Base-by-base conservation (phyloP, 441 rosid species). In the Raphanus hybrid region DNA sequence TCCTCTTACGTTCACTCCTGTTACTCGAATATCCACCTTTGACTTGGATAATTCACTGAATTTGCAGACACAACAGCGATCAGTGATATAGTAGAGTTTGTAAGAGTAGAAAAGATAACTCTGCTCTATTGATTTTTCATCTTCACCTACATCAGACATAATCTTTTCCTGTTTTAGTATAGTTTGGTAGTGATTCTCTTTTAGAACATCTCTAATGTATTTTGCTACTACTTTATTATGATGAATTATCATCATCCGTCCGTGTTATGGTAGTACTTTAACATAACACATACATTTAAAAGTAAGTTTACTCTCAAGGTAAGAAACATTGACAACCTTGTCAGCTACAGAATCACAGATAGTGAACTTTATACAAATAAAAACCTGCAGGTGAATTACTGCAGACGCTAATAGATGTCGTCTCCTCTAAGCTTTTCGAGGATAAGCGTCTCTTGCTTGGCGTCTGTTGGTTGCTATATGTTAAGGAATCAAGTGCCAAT, bases 361-460 rank as follows among this genome's bases (percentile, higher is more conserved):
- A 29, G 34, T 29, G 34, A 29, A 29, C 34, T 29, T 29, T 29
- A 50, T 50, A 52, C 58, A 52, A 15, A 52, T 6, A 0, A 52
- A 2, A 52, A 14, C 3, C 6, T 15, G 58, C 9, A 52, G 57
- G n/a, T 52, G 57, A 45, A 18, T 34, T 57, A 37, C 26, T 43
- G 39, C 37, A 64, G 9, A 14, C 3, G 32, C 64, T 73, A 73
- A 66, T 50, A 60, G 43, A 75, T 75, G 20, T 86, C 91, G 2
- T 87, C 81, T 26, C 84, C 75, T 75, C 88, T 87, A 74, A 95
- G 88, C 85, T 88, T 95, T 81, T 85, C 84, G 39, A 95, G 90
- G 70, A 95, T 91, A 69, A 85, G 18, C 73, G 34, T 87, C 88
- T 95, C 99, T 83, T 92, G 98, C 84, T 86, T 91, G 29, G 82